phyloP scores from a whole-genome alignment of 345 rosid genomes.

The Bretschneidera sinensis region DNA sequence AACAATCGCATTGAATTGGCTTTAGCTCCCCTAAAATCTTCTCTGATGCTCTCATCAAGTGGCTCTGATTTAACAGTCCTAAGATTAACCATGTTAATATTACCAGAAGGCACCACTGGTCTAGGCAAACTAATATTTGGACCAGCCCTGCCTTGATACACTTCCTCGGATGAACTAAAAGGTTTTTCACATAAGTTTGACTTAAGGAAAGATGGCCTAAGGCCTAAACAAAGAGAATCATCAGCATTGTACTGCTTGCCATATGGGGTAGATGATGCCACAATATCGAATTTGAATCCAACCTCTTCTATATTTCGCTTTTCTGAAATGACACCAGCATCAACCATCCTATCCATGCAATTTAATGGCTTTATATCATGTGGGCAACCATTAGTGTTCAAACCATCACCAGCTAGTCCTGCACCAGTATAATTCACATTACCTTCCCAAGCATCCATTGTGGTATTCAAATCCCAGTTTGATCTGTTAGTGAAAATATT shows the following conservation, averaged over 20 bases:
- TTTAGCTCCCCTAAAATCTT: conserved; percentile 19
- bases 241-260: conserved; percentile 19
- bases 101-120: conserved; percentile 19
- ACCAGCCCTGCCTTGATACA: conserved; percentile 12
- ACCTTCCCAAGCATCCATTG: conserved; percentile 84
- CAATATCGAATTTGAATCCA: conserved; percentile 16
- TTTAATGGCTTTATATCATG: conserved; percentile 29
- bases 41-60: conserved; percentile 35
- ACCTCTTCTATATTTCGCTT: conserved; percentile 19
- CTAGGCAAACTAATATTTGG: conserved; percentile 18
- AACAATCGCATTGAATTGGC: conserved; percentile 10
- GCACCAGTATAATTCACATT: conserved; percentile 26
- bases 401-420: conserved; percentile 22
- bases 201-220: conserved; percentile 29
- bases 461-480: conserved; percentile 84
- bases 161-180: conserved; percentile 23
- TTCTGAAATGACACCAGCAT: conserved; percentile 21
- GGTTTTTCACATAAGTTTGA: conserved; percentile 22
- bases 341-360: conserved; percentile 14
- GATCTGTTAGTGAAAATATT: conserved; percentile 39
- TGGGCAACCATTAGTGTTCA: conserved; percentile 16
- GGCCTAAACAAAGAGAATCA: conserved; percentile 53
- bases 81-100: conserved; percentile 17
- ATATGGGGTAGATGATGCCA: conserved; percentile 17
- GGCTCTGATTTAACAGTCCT: conserved; percentile 58